Base-by-base conservation (phyloP, 2,329 filamentous ascomycete genomes). In the Clonostachys sp. region DNA sequence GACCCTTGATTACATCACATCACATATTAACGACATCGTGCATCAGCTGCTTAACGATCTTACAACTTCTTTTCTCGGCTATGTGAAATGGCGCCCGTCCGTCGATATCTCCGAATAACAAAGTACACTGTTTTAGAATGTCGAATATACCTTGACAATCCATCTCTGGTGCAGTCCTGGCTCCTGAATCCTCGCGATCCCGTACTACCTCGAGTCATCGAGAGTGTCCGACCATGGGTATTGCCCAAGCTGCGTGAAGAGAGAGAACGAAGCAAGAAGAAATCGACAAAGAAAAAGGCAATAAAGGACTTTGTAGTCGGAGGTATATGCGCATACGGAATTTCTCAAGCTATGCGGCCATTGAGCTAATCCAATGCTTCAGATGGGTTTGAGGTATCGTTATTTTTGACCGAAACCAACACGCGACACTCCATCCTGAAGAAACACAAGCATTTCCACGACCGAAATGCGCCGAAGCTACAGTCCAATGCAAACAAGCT, bases 361-460 rank as follows among this genome's bases (percentile, higher is more conserved):
- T 41, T 10, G 24, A 30, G 18, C 10, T 35, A 39, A 30, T 18
- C 14, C 16, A 20, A 17, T 24, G 10, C 30, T 51, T 47, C 57
- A 94, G 92, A 96, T 66, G 92, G 96, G 56, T 99, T 96, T 61
- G 91, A 97, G 62, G 90, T 96, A 13, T 89, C 91, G 36, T 87
- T 99, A 54, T 97, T 96, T 68, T 74, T 99, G 54, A 95, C 89
- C 42, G 89, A 96, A 64, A 87, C 87, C 8, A 84, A 81, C 45
- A 91, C 87, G 4, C 83, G 91, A 13, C 94, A 97, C 71, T 88
- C 90, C 34, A 73, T 99, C 36, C 77, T 97, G 49, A 87, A 84
- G 48, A 95, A 94, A 65, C 84, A 89, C 57, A 96, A 96, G 68
- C 77, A 81, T 16, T 91, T 91, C 55, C 75, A 79, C 49, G 78